These are phyloP conservation scores for Sporobolus alterniflorus DNA, from an alignment of 202 grass and related monocot genomes.

Conservation along the genomic window DNA sequence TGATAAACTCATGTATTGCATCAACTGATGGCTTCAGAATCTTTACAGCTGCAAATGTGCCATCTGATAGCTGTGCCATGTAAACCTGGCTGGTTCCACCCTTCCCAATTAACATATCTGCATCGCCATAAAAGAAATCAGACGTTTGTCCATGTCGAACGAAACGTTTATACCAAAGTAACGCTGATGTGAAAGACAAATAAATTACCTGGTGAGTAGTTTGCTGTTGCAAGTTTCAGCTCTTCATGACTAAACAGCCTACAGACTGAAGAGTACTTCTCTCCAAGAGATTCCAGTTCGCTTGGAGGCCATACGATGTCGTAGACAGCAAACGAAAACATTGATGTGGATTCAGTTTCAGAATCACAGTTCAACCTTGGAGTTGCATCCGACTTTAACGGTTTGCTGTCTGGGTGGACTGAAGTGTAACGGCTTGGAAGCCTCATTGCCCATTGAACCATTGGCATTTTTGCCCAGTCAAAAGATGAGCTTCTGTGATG, in stretches of 20 bases:
- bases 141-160: neutral
- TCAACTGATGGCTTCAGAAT: constrained; percentile 78
- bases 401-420: constrained; percentile 62
- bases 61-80: constrained; percentile 63
- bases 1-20: constrained; percentile 82
- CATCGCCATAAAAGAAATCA: constrained; percentile 28
- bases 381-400: constrained; percentile 57
- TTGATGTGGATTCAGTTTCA: constrained; percentile 37
- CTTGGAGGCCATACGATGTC: constrained; percentile 61
- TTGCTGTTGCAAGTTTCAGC: constrained; percentile 68
- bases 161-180: constrained; percentile 21
- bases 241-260: constrained; percentile 73
- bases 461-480: constrained; percentile 71
- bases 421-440: constrained; percentile 62
- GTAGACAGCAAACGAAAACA: constrained; percentile 43
- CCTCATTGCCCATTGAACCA: constrained; percentile 90
- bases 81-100: constrained; percentile 90
- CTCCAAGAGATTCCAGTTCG: constrained; percentile 67
- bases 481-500: constrained; percentile 71
- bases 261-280: constrained; percentile 71
- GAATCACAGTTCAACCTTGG: constrained; percentile 43
- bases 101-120: constrained; percentile 91
- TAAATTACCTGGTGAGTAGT: constrained; percentile 78
- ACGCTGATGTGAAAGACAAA: neutral
- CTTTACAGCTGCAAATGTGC: constrained; percentile 69